Base-by-base conservation (phyloP, 2,329 filamentous ascomycete species). In the Cladobotryum mycophilum region DNA sequence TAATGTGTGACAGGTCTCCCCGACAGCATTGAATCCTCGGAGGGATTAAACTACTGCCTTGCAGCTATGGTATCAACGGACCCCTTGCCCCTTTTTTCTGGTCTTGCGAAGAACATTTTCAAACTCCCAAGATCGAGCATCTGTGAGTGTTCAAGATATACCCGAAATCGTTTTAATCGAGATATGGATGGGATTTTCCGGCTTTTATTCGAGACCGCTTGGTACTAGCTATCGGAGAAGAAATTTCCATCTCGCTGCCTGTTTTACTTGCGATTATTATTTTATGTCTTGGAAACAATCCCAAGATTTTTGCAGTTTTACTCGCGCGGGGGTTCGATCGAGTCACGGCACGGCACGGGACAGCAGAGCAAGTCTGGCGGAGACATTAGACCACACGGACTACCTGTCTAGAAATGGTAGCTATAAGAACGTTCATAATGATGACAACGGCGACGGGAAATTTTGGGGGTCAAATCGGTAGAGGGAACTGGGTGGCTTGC, bases 101-200 rank as follows among this genome's bases (percentile, higher is more conserved):
- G 50, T 45, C 49, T 49, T 45, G 47, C 47, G 42, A 52, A 36
- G 41, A 47, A 41, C 36, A 43, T 40, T 46, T 42, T 44, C 46
- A 46, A 38, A 43, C 34, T 41, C 41, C 45, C 40, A 45, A 54
- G 48, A 46, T 45, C 33, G 45, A 51, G 47, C 51, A 52, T 51
- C 48, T 50, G 47, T 48, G 43, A 56, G 47, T 43, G 47, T 48
- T 35, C 49, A 51, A 53, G 52, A 49, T 53, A 58, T 56, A 56
- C 53, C 55, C 56, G 51, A 51, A 55, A 44, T 49, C 36, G 47
- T 56, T 51, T 47, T 55, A 53, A 50, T 58, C 51, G 52, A 55
- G 52, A 52, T 51, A 49, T 52, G 51, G 53, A 53, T 50, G 38
- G 48, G 47, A 37, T 44, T 42, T 46, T 41, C 48, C 46, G 51